phyloP scores from a whole-genome alignment of 148 eudicot species.

The Simmondsia chinensis region DNA sequence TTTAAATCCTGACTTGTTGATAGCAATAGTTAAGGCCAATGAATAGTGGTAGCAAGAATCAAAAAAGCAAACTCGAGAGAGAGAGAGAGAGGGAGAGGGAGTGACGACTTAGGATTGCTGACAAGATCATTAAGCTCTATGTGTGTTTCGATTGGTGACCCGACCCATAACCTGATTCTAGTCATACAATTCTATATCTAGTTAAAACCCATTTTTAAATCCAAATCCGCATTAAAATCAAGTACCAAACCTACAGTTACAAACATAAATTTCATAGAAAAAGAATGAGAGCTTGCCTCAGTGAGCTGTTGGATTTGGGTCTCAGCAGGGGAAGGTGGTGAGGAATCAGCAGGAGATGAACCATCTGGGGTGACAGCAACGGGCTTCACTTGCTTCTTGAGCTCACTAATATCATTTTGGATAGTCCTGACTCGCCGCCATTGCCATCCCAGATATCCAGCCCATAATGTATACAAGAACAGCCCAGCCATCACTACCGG shows the following conservation, averaged over 20 bases:
- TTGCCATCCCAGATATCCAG: constrained; percentile 98
- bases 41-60: too few species aligned
- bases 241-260: neutral
- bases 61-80: too few species aligned
- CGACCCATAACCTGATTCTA: too few species aligned
- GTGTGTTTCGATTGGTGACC: too few species aligned
- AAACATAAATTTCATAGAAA: too few species aligned
- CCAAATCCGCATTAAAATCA: neutral
- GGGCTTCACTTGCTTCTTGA: constrained; percentile 85
- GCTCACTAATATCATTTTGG: constrained; percentile 72
- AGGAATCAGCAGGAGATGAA: constrained; percentile 22
- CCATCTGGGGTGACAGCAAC: constrained; percentile 80
- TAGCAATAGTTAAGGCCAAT: too few species aligned
- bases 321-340: constrained; percentile 65
- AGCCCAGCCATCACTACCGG: constrained; percentile 75
- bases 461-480: constrained; percentile 65
- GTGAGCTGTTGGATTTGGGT: constrained; percentile 67
- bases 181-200: too few species aligned
- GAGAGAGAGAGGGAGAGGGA: too few species aligned
- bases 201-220: too few species aligned
- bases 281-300: constrained; percentile 63
- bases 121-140: too few species aligned
- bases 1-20: too few species aligned
- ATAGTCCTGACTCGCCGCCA: constrained; percentile 79
- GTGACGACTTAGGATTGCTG: too few species aligned